Evolutionary conservation across 768 basidiomycete species (phyloP).

Genomic region (Sporobolomyces roseus): DNA sequence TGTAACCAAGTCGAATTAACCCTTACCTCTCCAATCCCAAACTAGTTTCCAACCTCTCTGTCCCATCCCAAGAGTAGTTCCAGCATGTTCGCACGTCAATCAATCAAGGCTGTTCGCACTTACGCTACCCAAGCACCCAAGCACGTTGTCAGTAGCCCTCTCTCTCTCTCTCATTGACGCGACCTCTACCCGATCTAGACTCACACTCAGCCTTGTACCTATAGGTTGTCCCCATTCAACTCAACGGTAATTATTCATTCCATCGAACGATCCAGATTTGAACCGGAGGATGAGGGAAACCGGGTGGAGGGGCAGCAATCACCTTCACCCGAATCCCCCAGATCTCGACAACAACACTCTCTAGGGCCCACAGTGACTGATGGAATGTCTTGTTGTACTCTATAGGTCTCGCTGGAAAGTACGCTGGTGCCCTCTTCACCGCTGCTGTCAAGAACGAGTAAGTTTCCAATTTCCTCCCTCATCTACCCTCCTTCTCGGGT

Average conservation of each 20-base stretch:
- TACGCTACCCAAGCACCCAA: slow-evolving; percentile 39
- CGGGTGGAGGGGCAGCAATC: background rate
- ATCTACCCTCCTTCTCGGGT: background rate
- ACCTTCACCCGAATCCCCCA: background rate
- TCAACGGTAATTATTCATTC: slow-evolving; percentile 32
- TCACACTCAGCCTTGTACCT: background rate
- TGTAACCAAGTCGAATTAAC: background rate
- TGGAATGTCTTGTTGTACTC: background rate
- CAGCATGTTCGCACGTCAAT: slow-evolving; percentile 18
- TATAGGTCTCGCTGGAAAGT: slow-evolving; percentile 46
- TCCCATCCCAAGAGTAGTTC: background rate
- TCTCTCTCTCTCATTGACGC: background rate
- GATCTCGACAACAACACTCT: background rate
- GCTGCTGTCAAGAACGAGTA: slow-evolving; percentile 43
- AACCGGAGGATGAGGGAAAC: background rate
- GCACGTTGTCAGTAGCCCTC: slow-evolving; percentile 4
- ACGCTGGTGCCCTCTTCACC: slow-evolving; percentile 47
- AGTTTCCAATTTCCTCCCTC: background rate
- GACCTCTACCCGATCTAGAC: background rate
- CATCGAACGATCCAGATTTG: background rate
- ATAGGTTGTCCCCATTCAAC: slow-evolving; percentile 36
- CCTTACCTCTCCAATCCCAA: background rate
- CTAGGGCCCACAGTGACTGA: too few species aligned
- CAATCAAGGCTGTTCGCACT: slow-evolving; percentile 19
- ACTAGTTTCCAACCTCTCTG: background rate